Evolutionary conservation across 805 yeast genomes (phyloP).

Genomic region (Hanseniaspora taiwanica): DNA sequence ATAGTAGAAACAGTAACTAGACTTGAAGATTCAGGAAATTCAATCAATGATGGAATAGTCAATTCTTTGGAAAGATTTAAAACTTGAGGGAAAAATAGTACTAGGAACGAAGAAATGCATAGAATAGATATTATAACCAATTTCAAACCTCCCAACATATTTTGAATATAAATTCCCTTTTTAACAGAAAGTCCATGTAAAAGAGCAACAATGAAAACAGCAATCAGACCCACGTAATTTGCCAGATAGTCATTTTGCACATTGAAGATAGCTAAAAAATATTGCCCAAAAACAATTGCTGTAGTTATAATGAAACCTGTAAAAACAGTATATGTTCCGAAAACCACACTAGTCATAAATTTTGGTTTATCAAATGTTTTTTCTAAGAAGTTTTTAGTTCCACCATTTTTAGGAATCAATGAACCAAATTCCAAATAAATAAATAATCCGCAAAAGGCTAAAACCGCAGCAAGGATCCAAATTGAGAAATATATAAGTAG

Average conservation of each 20-base stretch:
- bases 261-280: constrained; percentile 17
- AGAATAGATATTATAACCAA: constrained; percentile 39
- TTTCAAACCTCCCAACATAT: constrained; percentile 49
- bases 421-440: constrained; percentile 61
- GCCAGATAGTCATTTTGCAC: constrained; percentile 26
- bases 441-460: constrained; percentile 55
- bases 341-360: constrained; percentile 38
- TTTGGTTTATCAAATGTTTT: constrained; percentile 49
- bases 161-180: constrained; percentile 49
- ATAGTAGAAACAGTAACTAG: constrained; percentile 31
- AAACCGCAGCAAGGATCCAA: constrained; percentile 49
- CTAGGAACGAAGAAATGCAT: constrained; percentile 46
- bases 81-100: constrained; percentile 33
- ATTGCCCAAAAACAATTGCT: constrained; percentile 50
- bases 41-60: constrained; percentile 11
- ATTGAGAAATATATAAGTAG: constrained; percentile 43
- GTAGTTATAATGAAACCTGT: constrained; percentile 46
- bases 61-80: constrained; percentile 12
- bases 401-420: constrained; percentile 62
- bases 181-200: constrained; percentile 48
- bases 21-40: constrained; percentile 17
- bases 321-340: constrained; percentile 34
- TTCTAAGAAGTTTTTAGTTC: constrained; percentile 60
- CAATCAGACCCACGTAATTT: constrained; percentile 29
- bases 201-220: constrained; percentile 25